These are phyloP conservation scores for Cercospora sesami DNA, from an alignment of 2,329 filamentous ascomycete species.

Conservation along the genomic window DNA sequence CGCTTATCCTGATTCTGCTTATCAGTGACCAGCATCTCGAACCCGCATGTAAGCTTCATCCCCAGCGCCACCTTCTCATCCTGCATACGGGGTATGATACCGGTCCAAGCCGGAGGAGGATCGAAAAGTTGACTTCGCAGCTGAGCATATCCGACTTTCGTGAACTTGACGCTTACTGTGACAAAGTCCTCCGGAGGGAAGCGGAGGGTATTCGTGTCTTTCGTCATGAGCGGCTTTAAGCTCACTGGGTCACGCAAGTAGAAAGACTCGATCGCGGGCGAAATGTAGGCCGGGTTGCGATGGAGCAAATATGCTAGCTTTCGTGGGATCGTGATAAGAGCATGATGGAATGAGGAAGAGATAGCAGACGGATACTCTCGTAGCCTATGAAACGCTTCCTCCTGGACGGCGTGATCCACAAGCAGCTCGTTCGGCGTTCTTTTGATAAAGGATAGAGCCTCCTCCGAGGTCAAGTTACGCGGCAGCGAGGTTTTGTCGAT, in stretches of 20 bases:
- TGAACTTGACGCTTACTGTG: slow-evolving; percentile 76
- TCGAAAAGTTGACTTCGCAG: slow-evolving; percentile 80
- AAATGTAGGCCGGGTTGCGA: slow-evolving; percentile 70
- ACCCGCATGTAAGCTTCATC: slow-evolving; percentile 87
- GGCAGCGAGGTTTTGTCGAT: slow-evolving; percentile 38
- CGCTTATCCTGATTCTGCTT: slow-evolving; percentile 68
- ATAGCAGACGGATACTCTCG: slow-evolving; percentile 81
- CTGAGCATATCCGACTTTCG: slow-evolving; percentile 86
- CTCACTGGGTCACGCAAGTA: slow-evolving; percentile 83
- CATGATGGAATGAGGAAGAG: slow-evolving; percentile 70
- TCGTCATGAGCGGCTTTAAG: slow-evolving; percentile 65
- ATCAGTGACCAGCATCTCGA: slow-evolving; percentile 79
- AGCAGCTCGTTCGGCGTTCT: slow-evolving; percentile 60
- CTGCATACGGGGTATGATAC: slow-evolving; percentile 43
- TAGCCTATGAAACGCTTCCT: slow-evolving; percentile 87
- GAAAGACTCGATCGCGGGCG: slow-evolving; percentile 84
- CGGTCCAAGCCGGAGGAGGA: slow-evolving; percentile 59
- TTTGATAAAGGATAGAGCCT: slow-evolving; percentile 64
- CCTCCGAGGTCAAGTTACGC: slow-evolving; percentile 59
- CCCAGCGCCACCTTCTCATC: slow-evolving; percentile 62
- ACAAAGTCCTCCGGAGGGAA: slow-evolving; percentile 82
- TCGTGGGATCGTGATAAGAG: slow-evolving; percentile 72
- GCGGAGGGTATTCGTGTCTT: slow-evolving; percentile 53
- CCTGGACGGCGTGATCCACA: slow-evolving; percentile 72
- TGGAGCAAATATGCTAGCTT: slow-evolving; percentile 80